These are phyloP conservation scores for Agaricus subrufescens DNA, from an alignment of 768 basidiomycete species.

Conservation along the genomic window DNA sequence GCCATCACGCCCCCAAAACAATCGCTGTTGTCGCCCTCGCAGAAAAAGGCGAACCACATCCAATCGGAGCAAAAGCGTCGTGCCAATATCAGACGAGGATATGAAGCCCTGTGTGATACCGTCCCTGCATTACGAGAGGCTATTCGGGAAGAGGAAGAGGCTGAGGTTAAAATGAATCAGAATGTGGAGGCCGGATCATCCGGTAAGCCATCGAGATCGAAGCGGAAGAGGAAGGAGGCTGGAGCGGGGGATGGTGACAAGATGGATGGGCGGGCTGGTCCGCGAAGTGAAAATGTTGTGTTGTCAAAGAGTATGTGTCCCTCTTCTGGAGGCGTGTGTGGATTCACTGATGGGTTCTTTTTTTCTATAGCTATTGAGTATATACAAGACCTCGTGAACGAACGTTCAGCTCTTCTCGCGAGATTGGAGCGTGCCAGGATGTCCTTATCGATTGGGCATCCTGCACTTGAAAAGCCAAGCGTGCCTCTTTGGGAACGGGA, in stretches of 20 bases:
- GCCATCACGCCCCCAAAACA: conserved; percentile 11
- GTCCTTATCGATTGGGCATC: conserved; percentile 57
- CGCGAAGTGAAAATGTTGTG: conserved; percentile 88
- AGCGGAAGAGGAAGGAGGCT: conserved; percentile 38
- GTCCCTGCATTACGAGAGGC: conserved; percentile 82
- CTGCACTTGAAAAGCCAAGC: conserved; percentile 34
- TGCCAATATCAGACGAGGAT: conserved; percentile 85
- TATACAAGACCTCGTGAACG: conserved; percentile 58
- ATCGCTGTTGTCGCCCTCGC: conserved; percentile 65
- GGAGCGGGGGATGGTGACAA: conserved; percentile 51
- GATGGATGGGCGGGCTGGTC: conserved; percentile 81
- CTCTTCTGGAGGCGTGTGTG: neutral
- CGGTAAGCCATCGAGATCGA: conserved; percentile 20
- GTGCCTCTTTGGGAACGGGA: conserved; percentile 72
- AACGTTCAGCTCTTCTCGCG: conserved; percentile 50
- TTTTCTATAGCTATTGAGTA: conserved; percentile 74
- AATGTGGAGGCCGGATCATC: conserved; percentile 9
- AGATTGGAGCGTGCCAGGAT: conserved; percentile 59
- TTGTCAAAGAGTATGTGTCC: conserved; percentile 73
- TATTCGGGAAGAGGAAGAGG: conserved; percentile 71
- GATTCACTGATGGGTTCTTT: conserved; percentile 7
- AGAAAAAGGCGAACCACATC: conserved; percentile 94
- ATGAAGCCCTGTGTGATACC: conserved; percentile 81
- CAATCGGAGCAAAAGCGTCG: conserved; percentile 92
- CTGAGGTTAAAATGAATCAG: conserved; percentile 28